Percentiles rank a stretch among this genome's conserved stretches.
Evolutionary conservation across 2,329 filamentous ascomycete genomes (phyloP).

Genomic region (Calonectria crousiana): DNA sequence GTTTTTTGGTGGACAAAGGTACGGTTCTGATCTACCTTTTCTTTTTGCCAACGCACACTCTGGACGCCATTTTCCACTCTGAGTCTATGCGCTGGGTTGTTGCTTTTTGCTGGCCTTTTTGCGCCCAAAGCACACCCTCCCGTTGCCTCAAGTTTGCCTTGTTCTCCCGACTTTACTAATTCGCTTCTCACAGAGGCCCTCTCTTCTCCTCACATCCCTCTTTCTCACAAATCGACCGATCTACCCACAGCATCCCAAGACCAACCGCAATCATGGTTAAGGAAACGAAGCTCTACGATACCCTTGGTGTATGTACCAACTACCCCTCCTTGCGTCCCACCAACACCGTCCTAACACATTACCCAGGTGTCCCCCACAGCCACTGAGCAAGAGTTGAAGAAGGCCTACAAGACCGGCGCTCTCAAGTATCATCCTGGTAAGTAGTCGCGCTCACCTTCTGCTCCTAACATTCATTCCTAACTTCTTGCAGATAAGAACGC

Average conservation of each 20-base stretch:
- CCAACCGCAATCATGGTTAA: conserved; percentile 74
- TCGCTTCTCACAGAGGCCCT: conserved; percentile 30
- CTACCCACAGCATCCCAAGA: conserved; percentile 10
- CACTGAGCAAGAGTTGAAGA: conserved; percentile 89
- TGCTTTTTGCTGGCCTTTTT: conserved; percentile 1
- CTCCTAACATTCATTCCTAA: conserved; percentile 23
- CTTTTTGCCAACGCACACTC: neutral
- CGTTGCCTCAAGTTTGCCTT: neutral
- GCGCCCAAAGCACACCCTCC: conserved; percentile 1
- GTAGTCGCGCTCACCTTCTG: conserved; percentile 43
- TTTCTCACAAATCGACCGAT: conserved; percentile 19
- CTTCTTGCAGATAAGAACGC: conserved; percentile 86
- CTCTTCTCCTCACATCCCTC: conserved; percentile 18
- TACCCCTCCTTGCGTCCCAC: neutral
- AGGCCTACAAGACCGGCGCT: conserved; percentile 86
- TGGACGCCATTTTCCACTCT: too few relatives aligned
- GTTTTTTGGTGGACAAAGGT: conserved; percentile 42
- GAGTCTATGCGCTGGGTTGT: conserved; percentile 8
- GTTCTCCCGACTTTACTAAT: conserved; percentile 36
- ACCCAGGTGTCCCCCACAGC: conserved; percentile 80
- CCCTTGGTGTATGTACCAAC: conserved; percentile 73
- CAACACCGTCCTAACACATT: conserved; percentile 34
- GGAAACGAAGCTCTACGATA: conserved; percentile 84
- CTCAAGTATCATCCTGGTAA: conserved; percentile 87
- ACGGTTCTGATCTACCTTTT: conserved; percentile 26